phyloP scores from a whole-genome alignment of 176 grass and related monocot species.

The Dendrocalamus sinicus region DNA sequence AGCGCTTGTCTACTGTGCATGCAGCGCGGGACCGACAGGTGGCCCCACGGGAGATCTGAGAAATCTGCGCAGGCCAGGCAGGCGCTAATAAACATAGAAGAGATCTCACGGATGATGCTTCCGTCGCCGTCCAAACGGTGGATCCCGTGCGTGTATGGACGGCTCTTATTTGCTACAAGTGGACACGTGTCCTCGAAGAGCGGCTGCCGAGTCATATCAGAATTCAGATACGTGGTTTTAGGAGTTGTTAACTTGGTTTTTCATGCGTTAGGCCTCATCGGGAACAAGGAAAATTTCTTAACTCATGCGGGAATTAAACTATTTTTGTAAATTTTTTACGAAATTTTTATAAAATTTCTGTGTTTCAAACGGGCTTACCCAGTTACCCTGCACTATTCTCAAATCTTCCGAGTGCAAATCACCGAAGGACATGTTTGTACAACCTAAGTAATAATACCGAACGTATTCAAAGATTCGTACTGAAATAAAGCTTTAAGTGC shows the following conservation, averaged over 20 bases:
- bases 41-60: constrained; percentile 40
- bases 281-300: too few species aligned
- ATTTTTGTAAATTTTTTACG: too few species aligned
- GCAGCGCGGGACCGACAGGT: background rate
- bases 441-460: background rate
- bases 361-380: too few species aligned
- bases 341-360: too few species aligned
- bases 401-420: background rate
- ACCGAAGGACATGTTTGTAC: background rate
- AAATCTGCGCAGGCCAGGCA: constrained; percentile 22
- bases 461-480: background rate
- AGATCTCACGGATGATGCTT: background rate
- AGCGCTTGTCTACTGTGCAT: background rate
- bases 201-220: background rate
- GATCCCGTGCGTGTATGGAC: background rate
- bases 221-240: background rate
- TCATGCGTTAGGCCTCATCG: too few species aligned
- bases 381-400: background rate
- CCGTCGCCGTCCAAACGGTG: background rate
- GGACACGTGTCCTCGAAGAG: background rate
- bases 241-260: background rate
- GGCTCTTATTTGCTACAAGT: background rate
- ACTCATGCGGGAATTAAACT: too few species aligned
- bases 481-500: background rate
- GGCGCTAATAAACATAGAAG: background rate